Evolutionary conservation across 1,284 basidiomycete genomes (phyloP), one percentile per base, ranked within the genome.

Genomic region (Anthracocystis panici-leucophaei): DNA sequence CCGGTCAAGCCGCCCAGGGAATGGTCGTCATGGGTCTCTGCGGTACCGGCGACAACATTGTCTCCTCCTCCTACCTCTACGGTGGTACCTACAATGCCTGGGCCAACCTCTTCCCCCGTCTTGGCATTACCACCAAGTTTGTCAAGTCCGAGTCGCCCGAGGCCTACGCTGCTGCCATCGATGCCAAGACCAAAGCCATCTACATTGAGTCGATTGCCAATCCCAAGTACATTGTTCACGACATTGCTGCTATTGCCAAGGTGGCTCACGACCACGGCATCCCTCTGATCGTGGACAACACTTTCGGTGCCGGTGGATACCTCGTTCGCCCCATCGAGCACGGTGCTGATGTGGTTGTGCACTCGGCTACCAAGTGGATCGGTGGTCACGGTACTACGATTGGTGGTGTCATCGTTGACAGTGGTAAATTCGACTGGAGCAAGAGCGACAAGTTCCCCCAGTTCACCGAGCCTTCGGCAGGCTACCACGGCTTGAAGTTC

Each of bases 301-400:
- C 93, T 0, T 94, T 95, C 78, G 93, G 93, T 70, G 91, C 93
- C 85, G 93, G 91, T 78, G 90, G 92, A 18, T 93, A 91, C 82
- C 87, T 92, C 40, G 85, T 92, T 59, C 88, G 89, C 5, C 93
- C 93, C 11, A 91, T 94, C 63, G 89, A 91, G 27, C 89, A 90
- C 72, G 93, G 93, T 27, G 93, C 92, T 46, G 91, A 95, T 81
- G 92, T 95, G 63, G 89, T 95, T 88, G 91, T 93, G 8, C 92
- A 94, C 86, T 92, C 91, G 65, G 92, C 93, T 0, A 94, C 93
- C 4, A 95, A 95, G 84, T 95, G 93, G 93, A 93, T 95, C 56
- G 92, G 93, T 31, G 93, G 93, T 0, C 93, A 94, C 83, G 93
- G 93, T 63, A 95, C 91, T 2, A 93, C 92, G 27, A 93, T 95